Conservation (phyloP, 2,329 filamentous ascomycete species). For the Teratosphaeria epicoccoides region DNA sequence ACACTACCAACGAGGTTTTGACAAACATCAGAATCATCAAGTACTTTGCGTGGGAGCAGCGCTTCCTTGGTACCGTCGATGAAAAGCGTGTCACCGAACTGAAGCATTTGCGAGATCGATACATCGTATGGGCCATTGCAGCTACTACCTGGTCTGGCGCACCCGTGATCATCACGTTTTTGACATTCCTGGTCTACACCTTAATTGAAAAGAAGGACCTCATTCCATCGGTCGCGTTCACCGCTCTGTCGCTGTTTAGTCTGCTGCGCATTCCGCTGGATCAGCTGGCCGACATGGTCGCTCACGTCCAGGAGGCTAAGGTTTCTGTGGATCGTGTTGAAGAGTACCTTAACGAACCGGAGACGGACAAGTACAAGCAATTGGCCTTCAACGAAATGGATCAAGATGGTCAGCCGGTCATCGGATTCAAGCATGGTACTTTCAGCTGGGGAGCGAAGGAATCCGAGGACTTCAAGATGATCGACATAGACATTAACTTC, state of each 20-base stretch:
- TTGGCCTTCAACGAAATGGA: conserved; percentile 60
- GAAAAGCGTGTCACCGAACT: conserved; percentile 78
- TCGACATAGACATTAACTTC: conserved; percentile 76
- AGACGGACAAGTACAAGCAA: conserved; percentile 91
- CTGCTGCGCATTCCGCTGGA: conserved; percentile 87
- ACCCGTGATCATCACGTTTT: conserved; percentile 88
- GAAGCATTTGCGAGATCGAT: conserved; percentile 65
- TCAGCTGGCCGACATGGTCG: conserved; percentile 96
- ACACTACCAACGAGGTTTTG: conserved; percentile 90
- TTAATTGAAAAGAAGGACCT: conserved; percentile 79
- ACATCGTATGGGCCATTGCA: conserved; percentile 82
- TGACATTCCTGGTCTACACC: conserved; percentile 91
- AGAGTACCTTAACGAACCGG: conserved; percentile 82
- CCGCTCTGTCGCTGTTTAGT: conserved; percentile 89
- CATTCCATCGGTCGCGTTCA: conserved; percentile 88
- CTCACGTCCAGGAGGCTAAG: conserved; percentile 93
- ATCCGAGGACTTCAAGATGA: conserved; percentile 52
- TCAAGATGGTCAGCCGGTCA: conserved; percentile 58
- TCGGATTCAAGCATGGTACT: conserved; percentile 75
- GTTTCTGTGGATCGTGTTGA: conserved; percentile 96
- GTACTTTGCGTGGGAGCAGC: conserved; percentile 95
- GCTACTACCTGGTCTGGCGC: conserved; percentile 96
- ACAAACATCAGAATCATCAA: conserved; percentile 99
- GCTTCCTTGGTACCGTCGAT: conserved; percentile 75
- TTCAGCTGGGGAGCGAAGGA: conserved; percentile 73